Evolutionary conservation across 2,329 filamentous ascomycete species (phyloP), one percentile per base, ranked within the genome.

Genomic region (Dothideomycetes sp.): DNA sequence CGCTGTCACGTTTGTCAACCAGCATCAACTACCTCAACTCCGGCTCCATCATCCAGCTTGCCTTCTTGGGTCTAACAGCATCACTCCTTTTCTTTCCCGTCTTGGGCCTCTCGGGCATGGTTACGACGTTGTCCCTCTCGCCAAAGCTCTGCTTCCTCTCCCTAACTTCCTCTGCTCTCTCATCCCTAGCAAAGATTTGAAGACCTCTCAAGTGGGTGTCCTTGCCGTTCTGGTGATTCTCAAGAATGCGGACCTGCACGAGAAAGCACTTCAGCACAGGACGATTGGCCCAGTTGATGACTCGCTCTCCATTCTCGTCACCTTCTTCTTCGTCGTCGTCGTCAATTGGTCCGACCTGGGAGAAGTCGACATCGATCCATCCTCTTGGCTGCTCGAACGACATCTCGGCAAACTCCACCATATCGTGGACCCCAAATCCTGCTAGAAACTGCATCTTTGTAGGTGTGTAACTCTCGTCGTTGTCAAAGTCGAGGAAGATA

Each of bases 201-300:
- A 98, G 74, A 2, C 87, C 89, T 12, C 91, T 75, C 17, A 98
- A 73, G 67, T 98, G 91, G n/a, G 91, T 98, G 58, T 98, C 91
- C 60, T 98, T 98, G 47, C 91, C 91, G 59, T 98, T 98, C 63
- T 98, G 91, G 59, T 98, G 91, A 56, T 98, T 98, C 64, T 96
- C 91, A 37, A 89, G 74, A 36, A 98, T 81, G 49, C 84, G 79
- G 54, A 96, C 79, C 60, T 96, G 88, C 19, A 98, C 72, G 19
- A 96, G 77, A 64, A 89, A 94, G 12, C 84, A 87, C 44, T 88
- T 78, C 14, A 96, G 73, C 1, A 88, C 83, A 51, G 67, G 67
- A 73, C 81, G 53, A 77, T 78, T 35, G 69, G 70, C 34, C 74
- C 77, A 57, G 40, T 59, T 50, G 12, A 49, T 35, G 51, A 48